Evolutionary conservation across 2,329 filamentous ascomycete genomes (phyloP), one percentile per base, ranked within the genome.

Genomic region (Xylariomycetidae sp.): DNA sequence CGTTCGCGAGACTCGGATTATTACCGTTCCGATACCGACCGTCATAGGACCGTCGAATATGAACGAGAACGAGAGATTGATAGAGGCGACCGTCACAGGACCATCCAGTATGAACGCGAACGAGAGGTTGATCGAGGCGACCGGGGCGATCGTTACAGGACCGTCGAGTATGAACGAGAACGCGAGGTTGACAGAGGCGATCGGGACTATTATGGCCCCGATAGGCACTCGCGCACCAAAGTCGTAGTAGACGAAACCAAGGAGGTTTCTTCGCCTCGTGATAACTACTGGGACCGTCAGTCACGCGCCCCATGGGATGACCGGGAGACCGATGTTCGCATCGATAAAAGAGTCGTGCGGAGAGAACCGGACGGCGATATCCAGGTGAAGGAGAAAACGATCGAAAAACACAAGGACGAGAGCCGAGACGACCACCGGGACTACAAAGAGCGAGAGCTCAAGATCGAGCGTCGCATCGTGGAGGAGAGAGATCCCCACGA

Each of bases 371-470:
- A 71, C 16, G 67, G 68, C 32, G 74, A 79, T 16, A 46, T 78
- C 22, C 67, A 70, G 34, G 57, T 78, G 41, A 72, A 79, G 45
- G 71, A 70, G 46, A 70, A 70, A 33, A 62, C 63, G 12, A 62
- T 75, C 34, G 70, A 75, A 43, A 38, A 50, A 8, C 45, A 41
- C 8, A 46, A 31, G 23, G 48, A 56, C 16, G 44, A 50, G 20
- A 43, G 42, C 16, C 34, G 41, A 14, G 41, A 48, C 8, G 45
- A 54, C 4, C 42, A 40, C 23, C 48, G 46, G 6, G 50, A 51
- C 16, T 51, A 50, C 31, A 51, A 48, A 33, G 51, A 56, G 10
- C 43, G 50, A 16, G 53, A 58, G 16, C 23, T 54, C 26, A 51
- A 44, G 37, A 44, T 58, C 16, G 55, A 57, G 34, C 55, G 55